Percentiles rank a stretch among this genome's conserved stretches.
phyloP scores from a whole-genome alignment of 306 rosid genomes.

The Quercus dentata region DNA sequence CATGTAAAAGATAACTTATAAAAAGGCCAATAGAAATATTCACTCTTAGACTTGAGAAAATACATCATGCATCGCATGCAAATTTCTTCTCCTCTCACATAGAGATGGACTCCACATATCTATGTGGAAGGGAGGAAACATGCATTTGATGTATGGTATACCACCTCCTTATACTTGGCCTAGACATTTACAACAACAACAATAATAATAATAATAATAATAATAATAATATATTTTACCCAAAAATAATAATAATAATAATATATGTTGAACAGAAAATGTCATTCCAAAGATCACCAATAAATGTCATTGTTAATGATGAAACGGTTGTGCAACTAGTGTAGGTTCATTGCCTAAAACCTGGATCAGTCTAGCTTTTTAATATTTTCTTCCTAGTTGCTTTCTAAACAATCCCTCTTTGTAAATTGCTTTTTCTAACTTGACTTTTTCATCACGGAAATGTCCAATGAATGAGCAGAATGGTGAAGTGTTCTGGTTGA shows the following conservation, averaged over 20 bases:
- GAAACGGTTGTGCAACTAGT: background rate
- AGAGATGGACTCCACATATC: too few species aligned
- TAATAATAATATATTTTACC: background rate
- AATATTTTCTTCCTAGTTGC: too few species aligned
- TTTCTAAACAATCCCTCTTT: too few species aligned
- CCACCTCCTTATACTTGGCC: too few species aligned
- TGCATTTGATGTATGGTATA: too few species aligned
- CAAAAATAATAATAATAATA: background rate
- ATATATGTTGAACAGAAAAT: background rate
- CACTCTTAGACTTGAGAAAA: conserved; percentile 20
- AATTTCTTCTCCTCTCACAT: too few species aligned
- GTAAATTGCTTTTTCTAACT: too few species aligned
- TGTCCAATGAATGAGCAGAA: too few species aligned
- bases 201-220: conserved; percentile 3
- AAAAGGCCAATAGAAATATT: conserved; percentile 36
- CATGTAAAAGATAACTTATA: conserved; percentile 1
- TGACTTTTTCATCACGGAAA: too few species aligned
- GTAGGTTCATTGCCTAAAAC: background rate
- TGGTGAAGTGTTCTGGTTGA: too few species aligned
- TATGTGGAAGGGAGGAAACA: too few species aligned
- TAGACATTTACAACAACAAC: background rate
- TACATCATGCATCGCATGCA: background rate
- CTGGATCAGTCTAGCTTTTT: background rate
- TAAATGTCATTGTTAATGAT: background rate
- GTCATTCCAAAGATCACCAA: background rate